These are phyloP conservation scores for Cryphonectria naterciae DNA, from an alignment of 2,329 filamentous ascomycete genomes.

Conservation along the genomic window DNA sequence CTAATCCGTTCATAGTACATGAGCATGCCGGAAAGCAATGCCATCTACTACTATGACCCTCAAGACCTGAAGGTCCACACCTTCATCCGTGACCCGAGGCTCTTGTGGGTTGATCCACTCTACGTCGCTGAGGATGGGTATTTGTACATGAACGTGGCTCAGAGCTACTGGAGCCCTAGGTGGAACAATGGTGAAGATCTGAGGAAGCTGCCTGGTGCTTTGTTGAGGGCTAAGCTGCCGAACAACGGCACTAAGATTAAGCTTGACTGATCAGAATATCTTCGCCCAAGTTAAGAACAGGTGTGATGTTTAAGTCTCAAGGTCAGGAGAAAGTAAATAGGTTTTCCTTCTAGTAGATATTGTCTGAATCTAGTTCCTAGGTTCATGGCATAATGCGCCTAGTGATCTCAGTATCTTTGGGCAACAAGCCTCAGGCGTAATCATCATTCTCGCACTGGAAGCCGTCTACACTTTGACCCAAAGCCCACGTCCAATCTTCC, in stretches of 20 bases:
- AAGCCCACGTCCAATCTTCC: neutral
- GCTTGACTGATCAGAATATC: neutral
- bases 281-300: neutral
- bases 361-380: neutral
- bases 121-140: slow-evolving; percentile 19
- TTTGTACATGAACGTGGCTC: slow-evolving; percentile 15
- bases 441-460: neutral
- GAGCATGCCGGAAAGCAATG: slow-evolving; percentile 50
- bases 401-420: neutral
- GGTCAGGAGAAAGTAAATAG: too few species aligned
- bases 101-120: slow-evolving; percentile 18
- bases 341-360: neutral
- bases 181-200: slow-evolving; percentile 19
- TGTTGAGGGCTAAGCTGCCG: slow-evolving; percentile 15
- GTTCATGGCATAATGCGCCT: neutral
- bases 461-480: neutral
- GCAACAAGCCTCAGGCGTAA: neutral
- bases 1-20: slow-evolving; percentile 38
- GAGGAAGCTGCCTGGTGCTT: slow-evolving; percentile 20
- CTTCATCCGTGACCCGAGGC: slow-evolving; percentile 13
- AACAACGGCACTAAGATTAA: slow-evolving; percentile 21
- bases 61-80: slow-evolving; percentile 19
- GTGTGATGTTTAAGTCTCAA: neutral
- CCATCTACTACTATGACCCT: slow-evolving; percentile 47
- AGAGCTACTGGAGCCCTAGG: slow-evolving; percentile 22